These are phyloP conservation scores for Apostasia ramifera DNA, from an alignment of 106 monocot species.

Conservation along the genomic window DNA sequence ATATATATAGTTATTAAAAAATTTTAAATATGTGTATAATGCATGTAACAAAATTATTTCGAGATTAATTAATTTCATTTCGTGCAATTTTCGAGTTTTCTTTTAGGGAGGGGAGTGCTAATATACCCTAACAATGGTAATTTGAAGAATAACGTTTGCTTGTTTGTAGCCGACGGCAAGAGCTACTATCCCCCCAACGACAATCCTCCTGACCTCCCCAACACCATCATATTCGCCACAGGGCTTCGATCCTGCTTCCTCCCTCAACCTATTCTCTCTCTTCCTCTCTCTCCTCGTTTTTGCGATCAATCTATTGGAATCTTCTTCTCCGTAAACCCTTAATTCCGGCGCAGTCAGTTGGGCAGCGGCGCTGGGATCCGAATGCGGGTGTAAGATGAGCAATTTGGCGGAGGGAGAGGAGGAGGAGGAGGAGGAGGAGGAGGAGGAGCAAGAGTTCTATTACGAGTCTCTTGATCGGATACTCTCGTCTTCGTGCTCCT, in stretches of 20 bases:
- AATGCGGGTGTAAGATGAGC: slow-evolving; percentile 15
- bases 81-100: too few species aligned
- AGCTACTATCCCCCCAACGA: not conserved
- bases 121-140: too few species aligned
- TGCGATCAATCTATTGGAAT: too few species aligned
- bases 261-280: not conserved
- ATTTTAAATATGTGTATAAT: too few species aligned
- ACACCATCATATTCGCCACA: not conserved
- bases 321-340: too few species aligned
- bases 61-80: too few species aligned
- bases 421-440: slow-evolving; percentile 25
- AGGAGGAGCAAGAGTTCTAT: slow-evolving; percentile 3
- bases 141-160: too few species aligned
- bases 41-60: too few species aligned
- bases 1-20: too few species aligned
- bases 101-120: too few species aligned
- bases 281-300: not conserved
- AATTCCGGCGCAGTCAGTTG: too few species aligned
- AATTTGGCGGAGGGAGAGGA: slow-evolving; percentile 30
- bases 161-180: not conserved
- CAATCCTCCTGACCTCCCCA: not conserved
- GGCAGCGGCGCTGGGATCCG: not conserved
- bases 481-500: slow-evolving; percentile 81
- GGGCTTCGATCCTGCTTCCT: not conserved
- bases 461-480: slow-evolving; percentile 79